Percentiles rank a stretch among this genome's conserved stretches.
phyloP scores from a whole-genome alignment of 225 moss, liverwort and hornwort species.

The Physcomitrium patens region DNA sequence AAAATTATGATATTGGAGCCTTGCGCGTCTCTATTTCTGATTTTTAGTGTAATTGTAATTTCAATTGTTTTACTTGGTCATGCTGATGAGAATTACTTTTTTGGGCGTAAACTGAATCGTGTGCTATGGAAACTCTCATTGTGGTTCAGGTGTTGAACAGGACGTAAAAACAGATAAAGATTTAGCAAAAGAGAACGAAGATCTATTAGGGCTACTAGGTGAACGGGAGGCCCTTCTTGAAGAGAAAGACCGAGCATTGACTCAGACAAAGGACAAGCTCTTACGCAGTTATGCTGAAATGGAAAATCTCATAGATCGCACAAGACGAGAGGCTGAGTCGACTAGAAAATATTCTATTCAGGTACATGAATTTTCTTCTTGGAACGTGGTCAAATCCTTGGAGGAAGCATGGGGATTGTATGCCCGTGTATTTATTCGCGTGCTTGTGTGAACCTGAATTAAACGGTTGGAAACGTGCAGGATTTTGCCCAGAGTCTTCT shows the following conservation, averaged over 20 bases:
- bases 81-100: not conserved
- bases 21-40: no score
- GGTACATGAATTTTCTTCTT: slow-evolving; percentile 41
- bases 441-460: slow-evolving; percentile 8
- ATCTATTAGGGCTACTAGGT: slow-evolving; percentile 68
- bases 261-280: slow-evolving; percentile 70
- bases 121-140: slow-evolving; percentile 50
- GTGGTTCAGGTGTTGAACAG: slow-evolving; percentile 64
- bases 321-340: slow-evolving; percentile 77
- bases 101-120: slow-evolving; percentile 20
- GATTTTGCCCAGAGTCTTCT: slow-evolving; percentile 80
- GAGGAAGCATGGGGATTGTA: not conserved
- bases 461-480: slow-evolving; percentile 47
- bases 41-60: not conserved
- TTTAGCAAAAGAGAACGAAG: slow-evolving; percentile 74
- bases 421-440: not conserved
- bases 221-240: slow-evolving; percentile 76
- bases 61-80: slow-evolving; percentile 9
- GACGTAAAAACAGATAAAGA: slow-evolving; percentile 54
- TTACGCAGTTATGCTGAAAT: slow-evolving; percentile 86
- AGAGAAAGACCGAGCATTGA: slow-evolving; percentile 65
- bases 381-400: not conserved
- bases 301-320: slow-evolving; percentile 84
- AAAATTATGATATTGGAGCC: not conserved
- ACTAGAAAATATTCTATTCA: slow-evolving; percentile 84